These are phyloP conservation scores for Acanthamoeba healyi DNA, from an alignment of 208 protist species.

Conservation along the genomic window DNA sequence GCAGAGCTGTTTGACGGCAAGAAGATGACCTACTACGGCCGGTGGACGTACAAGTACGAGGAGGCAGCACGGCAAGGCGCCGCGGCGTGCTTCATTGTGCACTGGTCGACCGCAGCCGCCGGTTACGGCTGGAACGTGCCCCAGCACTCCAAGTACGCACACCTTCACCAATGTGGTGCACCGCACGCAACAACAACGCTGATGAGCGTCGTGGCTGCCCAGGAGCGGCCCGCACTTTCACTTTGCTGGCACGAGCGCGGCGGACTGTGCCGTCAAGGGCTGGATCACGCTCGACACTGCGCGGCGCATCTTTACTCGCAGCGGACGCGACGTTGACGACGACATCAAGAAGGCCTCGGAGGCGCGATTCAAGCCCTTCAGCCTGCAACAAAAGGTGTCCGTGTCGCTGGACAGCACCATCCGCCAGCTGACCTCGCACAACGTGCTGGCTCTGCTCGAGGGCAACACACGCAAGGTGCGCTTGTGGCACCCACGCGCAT, in stretches of 20 bases:
- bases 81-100: neutral
- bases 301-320: neutral
- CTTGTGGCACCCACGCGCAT: no score
- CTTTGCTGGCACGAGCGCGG: neutral
- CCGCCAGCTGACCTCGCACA: neutral
- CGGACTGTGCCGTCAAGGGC: neutral
- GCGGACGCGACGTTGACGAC: neutral
- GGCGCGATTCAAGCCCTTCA: neutral
- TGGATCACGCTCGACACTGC: neutral
- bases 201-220: no score
- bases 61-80: neutral
- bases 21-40: slow-evolving; percentile 23
- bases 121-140: neutral
- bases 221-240: slow-evolving; percentile 17
- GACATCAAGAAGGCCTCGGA: neutral
- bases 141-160: neutral
- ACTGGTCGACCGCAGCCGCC: neutral
- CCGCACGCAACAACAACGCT: neutral
- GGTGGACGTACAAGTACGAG: slow-evolving; percentile 4
- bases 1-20: neutral
- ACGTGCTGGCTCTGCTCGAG: slow-evolving; percentile 5
- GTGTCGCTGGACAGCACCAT: neutral
- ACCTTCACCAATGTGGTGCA: no score
- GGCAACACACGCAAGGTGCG: neutral
- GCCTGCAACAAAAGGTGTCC: neutral